phyloP scores from a whole-genome alignment of 208 protist species.

The Leishmania lainsoni region DNA sequence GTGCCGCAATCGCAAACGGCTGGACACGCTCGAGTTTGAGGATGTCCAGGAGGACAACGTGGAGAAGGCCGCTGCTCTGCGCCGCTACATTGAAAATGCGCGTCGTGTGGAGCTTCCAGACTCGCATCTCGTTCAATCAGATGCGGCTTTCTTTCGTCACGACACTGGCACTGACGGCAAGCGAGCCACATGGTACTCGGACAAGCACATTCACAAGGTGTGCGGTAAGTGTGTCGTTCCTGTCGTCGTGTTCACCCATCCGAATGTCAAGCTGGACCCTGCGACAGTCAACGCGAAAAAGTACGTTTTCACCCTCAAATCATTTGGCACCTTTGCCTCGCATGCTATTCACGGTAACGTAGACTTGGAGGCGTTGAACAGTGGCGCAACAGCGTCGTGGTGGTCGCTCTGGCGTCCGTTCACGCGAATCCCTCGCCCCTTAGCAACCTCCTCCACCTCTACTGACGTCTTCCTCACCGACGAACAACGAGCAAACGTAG shows the following conservation, averaged over 20 bases:
- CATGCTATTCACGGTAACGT: constrained; percentile 43
- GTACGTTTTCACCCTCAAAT: constrained; percentile 73
- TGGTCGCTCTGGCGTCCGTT: constrained; percentile 20
- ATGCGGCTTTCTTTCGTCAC: constrained; percentile 7
- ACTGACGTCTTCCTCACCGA: constrained; percentile 27
- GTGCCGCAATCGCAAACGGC: constrained; percentile 33
- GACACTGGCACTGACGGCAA: not conserved
- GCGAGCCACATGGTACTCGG: constrained; percentile 79
- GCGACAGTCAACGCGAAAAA: constrained; percentile 62
- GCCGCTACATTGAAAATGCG: constrained; percentile 85
- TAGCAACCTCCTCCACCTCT: constrained; percentile 12
- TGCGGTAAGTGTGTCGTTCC: constrained; percentile 74
- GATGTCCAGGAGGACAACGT: constrained; percentile 85
- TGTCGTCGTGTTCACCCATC: constrained; percentile 88
- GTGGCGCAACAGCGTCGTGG: constrained; percentile 11
- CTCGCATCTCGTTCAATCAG: constrained; percentile 19
- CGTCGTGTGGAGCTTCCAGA: constrained; percentile 72
- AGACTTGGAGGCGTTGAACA: constrained; percentile 33
- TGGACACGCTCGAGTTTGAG: constrained; percentile 80
- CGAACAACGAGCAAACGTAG: constrained; percentile 43
- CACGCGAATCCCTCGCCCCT: not conserved
- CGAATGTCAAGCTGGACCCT: constrained; percentile 69
- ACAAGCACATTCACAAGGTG: constrained; percentile 69
- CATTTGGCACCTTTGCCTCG: constrained; percentile 64
- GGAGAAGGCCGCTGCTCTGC: constrained; percentile 80